Evolutionary conservation across 2,329 filamentous ascomycete species (phyloP).

Genomic region (Clonostachys solani): DNA sequence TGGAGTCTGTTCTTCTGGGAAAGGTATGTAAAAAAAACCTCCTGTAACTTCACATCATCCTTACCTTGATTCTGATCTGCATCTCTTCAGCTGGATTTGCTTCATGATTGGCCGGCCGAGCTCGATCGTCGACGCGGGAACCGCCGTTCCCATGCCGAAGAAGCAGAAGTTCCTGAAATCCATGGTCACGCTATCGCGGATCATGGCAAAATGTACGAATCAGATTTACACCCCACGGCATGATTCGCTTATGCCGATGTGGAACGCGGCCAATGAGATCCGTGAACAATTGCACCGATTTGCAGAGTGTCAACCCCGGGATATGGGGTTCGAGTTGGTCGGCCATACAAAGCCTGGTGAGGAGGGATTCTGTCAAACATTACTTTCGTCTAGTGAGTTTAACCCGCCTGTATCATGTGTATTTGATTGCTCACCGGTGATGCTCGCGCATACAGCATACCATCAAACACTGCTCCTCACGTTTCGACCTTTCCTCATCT

Average conservation of each 20-base stretch:
- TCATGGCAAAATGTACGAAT: conserved; percentile 30
- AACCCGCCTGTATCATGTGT: neutral
- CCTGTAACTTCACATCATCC: neutral
- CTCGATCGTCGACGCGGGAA: conserved; percentile 27
- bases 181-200: conserved; percentile 26
- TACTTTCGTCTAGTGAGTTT: conserved; percentile 30
- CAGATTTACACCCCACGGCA: conserved; percentile 34
- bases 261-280: conserved; percentile 22
- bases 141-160: conserved; percentile 23
- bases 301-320: conserved; percentile 18
- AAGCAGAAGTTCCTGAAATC: conserved; percentile 30
- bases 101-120: conserved; percentile 35
- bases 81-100: conserved; percentile 29
- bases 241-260: conserved; percentile 23
- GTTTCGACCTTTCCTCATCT: conserved; percentile 36
- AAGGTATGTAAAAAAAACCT: conserved; percentile 20
- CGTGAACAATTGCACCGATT: conserved; percentile 19
- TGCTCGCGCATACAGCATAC: conserved; percentile 25
- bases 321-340: conserved; percentile 25
- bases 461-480: conserved; percentile 34
- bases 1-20: conserved; percentile 34
- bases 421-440: too few relatives aligned
- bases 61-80: neutral
- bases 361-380: conserved; percentile 31
- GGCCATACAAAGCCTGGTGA: conserved; percentile 25